Conservation (phyloP, 2,329 filamentous ascomycete species). For the Aulographum hederae region DNA sequence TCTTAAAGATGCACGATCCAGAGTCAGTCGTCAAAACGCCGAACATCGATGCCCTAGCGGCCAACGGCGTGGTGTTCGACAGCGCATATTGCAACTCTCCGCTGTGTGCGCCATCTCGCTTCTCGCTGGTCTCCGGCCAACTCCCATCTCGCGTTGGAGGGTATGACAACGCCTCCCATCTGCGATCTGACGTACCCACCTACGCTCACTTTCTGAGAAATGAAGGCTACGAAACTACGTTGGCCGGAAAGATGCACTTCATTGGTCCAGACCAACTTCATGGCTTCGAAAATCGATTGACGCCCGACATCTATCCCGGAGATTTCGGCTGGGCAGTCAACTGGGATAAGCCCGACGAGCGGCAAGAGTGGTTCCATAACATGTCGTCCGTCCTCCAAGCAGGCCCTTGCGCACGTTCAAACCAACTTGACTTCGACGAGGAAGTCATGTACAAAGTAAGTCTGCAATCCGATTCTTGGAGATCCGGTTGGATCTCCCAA, state of each 20-base stretch:
- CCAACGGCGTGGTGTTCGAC: slow-evolving; percentile 73
- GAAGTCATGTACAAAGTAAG: slow-evolving; percentile 70
- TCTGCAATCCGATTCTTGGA: slow-evolving; percentile 1
- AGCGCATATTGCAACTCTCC: slow-evolving; percentile 90
- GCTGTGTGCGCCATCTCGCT: slow-evolving; percentile 78
- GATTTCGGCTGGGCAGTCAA: slow-evolving; percentile 92
- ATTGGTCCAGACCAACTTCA: slow-evolving; percentile 79
- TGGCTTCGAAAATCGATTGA: slow-evolving; percentile 80
- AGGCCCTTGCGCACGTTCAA: slow-evolving; percentile 73
- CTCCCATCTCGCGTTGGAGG: slow-evolving; percentile 81
- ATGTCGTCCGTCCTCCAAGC: slow-evolving; percentile 85
- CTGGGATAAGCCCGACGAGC: slow-evolving; percentile 73
- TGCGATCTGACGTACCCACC: slow-evolving; percentile 69
- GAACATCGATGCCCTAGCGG: slow-evolving; percentile 67
- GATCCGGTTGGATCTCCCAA: too few species aligned
- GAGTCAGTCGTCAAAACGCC: slow-evolving; percentile 83
- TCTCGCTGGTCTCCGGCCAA: slow-evolving; percentile 86
- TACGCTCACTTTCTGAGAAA: slow-evolving; percentile 82
- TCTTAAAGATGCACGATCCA: slow-evolving; percentile 82
- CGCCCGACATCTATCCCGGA: slow-evolving; percentile 88
- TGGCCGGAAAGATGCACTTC: slow-evolving; percentile 97
- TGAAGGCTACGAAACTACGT: slow-evolving; percentile 72
- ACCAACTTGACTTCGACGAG: slow-evolving; percentile 91
- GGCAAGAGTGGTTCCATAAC: slow-evolving; percentile 92
- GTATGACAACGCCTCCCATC: slow-evolving; percentile 78